phyloP scores from a whole-genome alignment of 164 flowering plant species.

The Vitis amurensis region DNA sequence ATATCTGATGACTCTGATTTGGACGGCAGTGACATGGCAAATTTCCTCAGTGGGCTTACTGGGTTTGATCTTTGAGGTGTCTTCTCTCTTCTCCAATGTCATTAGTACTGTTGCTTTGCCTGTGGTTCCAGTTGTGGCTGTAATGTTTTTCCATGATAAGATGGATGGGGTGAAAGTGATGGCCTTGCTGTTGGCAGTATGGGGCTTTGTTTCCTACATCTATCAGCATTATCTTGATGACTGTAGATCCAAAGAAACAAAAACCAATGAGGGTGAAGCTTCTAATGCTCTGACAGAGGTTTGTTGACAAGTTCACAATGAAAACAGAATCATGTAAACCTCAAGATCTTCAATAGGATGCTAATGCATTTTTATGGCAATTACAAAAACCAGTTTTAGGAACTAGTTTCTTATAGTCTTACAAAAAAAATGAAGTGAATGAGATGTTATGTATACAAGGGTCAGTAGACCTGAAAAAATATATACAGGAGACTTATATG shows the following conservation, averaged over 20 bases:
- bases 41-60: slow-evolving; percentile 24
- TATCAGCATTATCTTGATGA: slow-evolving; percentile 36
- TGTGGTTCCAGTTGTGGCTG: slow-evolving; percentile 29
- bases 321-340: background rate
- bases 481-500: too few relatives aligned
- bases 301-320: background rate
- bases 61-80: slow-evolving; percentile 33
- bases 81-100: slow-evolving; percentile 38
- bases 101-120: slow-evolving; percentile 36
- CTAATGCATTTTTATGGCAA: too few relatives aligned
- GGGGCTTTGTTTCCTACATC: slow-evolving; percentile 37
- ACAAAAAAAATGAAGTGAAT: too few relatives aligned
- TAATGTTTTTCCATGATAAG: slow-evolving; percentile 31
- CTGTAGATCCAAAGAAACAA: slow-evolving; percentile 3
- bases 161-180: slow-evolving; percentile 35
- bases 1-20: slow-evolving; percentile 29
- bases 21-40: slow-evolving; percentile 35
- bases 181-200: slow-evolving; percentile 31
- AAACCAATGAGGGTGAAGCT: background rate
- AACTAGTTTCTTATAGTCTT: too few relatives aligned
- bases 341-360: background rate
- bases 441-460: too few relatives aligned
- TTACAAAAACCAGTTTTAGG: too few relatives aligned
- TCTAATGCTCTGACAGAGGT: slow-evolving; percentile 1
- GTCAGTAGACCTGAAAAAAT: too few relatives aligned